Evolutionary conservation across 768 basidiomycete genomes (phyloP), one percentile per base, ranked within the genome.

Genomic region (Kwoniella shandongensis): DNA sequence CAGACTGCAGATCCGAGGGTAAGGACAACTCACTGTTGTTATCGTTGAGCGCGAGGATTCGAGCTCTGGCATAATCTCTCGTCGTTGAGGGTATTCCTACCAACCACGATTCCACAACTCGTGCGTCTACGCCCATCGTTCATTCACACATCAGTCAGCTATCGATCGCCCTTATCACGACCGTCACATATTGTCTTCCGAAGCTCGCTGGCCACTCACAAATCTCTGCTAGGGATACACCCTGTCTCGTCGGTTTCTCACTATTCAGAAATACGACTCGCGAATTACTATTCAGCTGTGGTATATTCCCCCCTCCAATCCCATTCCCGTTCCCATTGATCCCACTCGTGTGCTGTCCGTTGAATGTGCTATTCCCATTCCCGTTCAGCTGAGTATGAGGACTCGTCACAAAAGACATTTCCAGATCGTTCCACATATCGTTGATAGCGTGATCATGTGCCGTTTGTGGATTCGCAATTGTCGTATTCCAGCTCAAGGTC

Each of bases 91-190:
- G 62, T 48, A 63, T 42, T 11, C 62, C 62, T 1, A 63, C 57
- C 7, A 63, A 57, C 62, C 62, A 63, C 26, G 62, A 63, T 23
- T 63, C 57, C 36, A 63, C 62, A n/a, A 63, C 62, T 44, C 62
- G 51, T 6, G 57, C 62, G 40, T 63, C 62, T 63, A 32, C 29
- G 8, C 12, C 35, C 39, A 40, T 40, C 4, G 5, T 17, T 44
- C 42, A 6, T 20, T 25, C 18, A 25, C 42, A 22, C 13, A 2
- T 23, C 30, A 46, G 29, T n/a, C 12, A 10, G 26, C 25, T 23
- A 17, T 12, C 26, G 18, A 47, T 27, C 20, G 3, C 47, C n/a
- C 13, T 11, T 12, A 41, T 41, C 10, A 17, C n/a, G n/a, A n/a
- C n/a, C n/a, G n/a, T n/a, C n/a, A n/a, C n/a, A n/a, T n/a, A n/a